A percentile compares a stretch with the other conserved stretches of the same genome.
Conservation (phyloP, 2,329 filamentous ascomycete genomes). For the Stachybotrys chlorohalonatus region DNA sequence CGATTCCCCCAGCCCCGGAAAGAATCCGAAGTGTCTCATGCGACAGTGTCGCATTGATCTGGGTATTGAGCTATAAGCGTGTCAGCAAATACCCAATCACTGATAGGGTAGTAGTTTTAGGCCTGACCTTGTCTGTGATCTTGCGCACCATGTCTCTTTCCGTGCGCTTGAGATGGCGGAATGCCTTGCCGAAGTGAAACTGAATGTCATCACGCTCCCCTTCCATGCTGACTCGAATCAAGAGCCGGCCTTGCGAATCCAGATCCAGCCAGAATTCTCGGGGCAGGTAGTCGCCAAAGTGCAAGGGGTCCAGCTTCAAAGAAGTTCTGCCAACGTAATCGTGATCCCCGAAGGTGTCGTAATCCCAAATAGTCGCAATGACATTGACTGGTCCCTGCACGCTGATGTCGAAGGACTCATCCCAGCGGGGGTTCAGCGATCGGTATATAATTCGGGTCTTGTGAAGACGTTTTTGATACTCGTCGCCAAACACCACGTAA, state of each 20-base stretch:
- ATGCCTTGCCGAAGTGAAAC: constrained; percentile 96
- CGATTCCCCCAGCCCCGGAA: constrained; percentile 58
- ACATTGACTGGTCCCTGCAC: constrained; percentile 87
- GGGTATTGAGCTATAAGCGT: constrained; percentile 63
- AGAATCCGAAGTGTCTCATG: constrained; percentile 68
- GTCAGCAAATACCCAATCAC: constrained; percentile 4
- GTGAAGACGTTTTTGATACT: constrained; percentile 92
- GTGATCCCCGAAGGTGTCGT: constrained; percentile 93
- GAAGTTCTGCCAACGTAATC: constrained; percentile 97
- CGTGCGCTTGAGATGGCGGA: constrained; percentile 87
- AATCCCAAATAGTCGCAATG: constrained; percentile 97
- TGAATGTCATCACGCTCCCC: constrained; percentile 97
- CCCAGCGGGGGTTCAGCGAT: constrained; percentile 91
- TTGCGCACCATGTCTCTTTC: constrained; percentile 97
- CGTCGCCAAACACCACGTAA: constrained; percentile 92
- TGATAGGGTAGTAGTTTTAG: not conserved
- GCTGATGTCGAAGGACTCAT: constrained; percentile 93
- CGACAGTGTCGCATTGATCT: constrained; percentile 86
- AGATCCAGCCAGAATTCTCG: constrained; percentile 97
- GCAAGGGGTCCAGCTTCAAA: constrained; percentile 92
- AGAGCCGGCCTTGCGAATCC: constrained; percentile 83
- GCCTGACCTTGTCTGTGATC: constrained; percentile 85
- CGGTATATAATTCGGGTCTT: constrained; percentile 90
- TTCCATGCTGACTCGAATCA: constrained; percentile 95
- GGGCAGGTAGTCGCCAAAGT: constrained; percentile 93